Evolutionary conservation across 768 basidiomycete genomes (phyloP).

Genomic region (Lenzites betulinus): DNA sequence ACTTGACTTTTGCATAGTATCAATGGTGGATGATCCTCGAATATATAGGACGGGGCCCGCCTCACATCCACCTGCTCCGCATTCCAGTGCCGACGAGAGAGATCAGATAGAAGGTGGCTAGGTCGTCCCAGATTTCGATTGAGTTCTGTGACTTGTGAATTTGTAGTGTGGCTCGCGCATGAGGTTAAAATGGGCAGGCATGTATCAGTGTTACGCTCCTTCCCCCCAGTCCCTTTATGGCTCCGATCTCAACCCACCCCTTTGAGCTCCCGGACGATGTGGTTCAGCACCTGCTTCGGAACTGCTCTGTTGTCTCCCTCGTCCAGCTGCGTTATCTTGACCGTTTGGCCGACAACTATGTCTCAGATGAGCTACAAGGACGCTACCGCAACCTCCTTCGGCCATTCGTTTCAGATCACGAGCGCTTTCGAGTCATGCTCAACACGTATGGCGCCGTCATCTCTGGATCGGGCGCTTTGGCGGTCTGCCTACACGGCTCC

Average conservation of each 20-base stretch:
- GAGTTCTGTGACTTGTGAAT: no score
- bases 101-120: no score
- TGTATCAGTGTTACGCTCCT: no score
- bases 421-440: background rate
- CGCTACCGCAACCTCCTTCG: background rate
- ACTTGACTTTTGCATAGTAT: no score
- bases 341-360: background rate
- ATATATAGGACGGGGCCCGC: no score
- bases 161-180: no score
- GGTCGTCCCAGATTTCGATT: no score
- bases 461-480: background rate
- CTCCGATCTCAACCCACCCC: constrained; percentile 5
- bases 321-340: background rate
- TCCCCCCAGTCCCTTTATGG: background rate
- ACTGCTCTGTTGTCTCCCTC: background rate
- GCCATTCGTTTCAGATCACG: background rate
- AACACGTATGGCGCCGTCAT: background rate
- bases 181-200: no score
- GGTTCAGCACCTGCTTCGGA: background rate
- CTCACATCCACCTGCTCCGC: no score
- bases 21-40: no score
- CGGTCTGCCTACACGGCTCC: background rate
- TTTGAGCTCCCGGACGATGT: background rate
- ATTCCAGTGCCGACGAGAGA: no score
- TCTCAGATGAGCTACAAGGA: background rate